Percentiles rank a stretch among this genome's conserved stretches.
Evolutionary conservation across 202 grass and related monocot species (phyloP).

Genomic region (Setaria viridis): DNA sequence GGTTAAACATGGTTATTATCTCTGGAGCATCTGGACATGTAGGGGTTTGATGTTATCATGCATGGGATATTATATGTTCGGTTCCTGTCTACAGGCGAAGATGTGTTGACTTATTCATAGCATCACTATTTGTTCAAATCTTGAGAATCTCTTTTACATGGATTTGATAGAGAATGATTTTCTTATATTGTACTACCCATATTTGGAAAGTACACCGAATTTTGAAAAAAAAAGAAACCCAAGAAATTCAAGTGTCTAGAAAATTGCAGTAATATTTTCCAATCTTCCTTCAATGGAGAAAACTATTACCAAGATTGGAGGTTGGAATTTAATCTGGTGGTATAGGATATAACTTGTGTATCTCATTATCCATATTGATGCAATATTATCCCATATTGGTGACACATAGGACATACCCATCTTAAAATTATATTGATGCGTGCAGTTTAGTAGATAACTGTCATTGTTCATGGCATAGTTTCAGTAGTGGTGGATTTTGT

Average conservation of each 20-base stretch:
- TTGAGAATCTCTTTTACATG: neutral
- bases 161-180: constrained; percentile 4
- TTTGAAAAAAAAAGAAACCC: neutral
- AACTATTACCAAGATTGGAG: neutral
- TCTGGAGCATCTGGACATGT: neutral
- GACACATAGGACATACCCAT: neutral
- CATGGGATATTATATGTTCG: neutral
- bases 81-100: neutral
- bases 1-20: neutral
- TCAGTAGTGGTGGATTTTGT: neutral
- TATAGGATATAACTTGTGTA: neutral
- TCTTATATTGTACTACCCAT: neutral
- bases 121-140: neutral
- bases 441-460: neutral
- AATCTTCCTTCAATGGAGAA: neutral
- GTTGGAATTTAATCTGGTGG: neutral
- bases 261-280: neutral
- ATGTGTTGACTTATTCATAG: neutral
- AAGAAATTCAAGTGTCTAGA: neutral
- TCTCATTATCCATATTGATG: neutral
- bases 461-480: constrained; percentile 9
- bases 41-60: neutral
- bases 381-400: neutral
- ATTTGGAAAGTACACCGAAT: neutral
- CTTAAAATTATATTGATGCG: neutral